A percentile compares a stretch with the other conserved stretches of the same genome.
phyloP scores from a whole-genome alignment of 75 land plant genomes.

The Pinus albicaulis region DNA sequence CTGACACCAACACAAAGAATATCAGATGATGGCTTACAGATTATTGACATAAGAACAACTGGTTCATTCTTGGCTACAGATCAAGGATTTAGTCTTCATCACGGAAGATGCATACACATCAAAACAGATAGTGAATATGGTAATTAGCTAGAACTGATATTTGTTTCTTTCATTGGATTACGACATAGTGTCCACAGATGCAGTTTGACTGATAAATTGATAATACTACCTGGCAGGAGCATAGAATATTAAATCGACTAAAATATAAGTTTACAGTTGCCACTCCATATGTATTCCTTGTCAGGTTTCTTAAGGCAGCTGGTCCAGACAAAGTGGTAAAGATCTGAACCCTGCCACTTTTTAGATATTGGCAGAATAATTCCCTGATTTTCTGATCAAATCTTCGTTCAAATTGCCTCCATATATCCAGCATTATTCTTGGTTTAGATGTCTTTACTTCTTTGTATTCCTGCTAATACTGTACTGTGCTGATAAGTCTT shows the following conservation, averaged over 20 bases:
- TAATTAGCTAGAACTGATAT: not conserved
- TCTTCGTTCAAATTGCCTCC: conserved; percentile 11
- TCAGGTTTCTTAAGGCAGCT: conserved; percentile 80
- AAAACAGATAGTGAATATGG: conserved; percentile 73
- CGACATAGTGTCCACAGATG: not conserved
- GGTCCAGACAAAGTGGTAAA: conserved; percentile 50
- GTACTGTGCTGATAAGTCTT: no score
- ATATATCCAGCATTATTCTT: conserved; percentile 60
- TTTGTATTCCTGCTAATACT: conserved; percentile 24
- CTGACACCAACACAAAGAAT: no score
- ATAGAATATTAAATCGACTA: conserved; percentile 61
- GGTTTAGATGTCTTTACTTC: conserved; percentile 70
- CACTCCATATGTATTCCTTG: conserved; percentile 81
- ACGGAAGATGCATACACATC: conserved; percentile 66
- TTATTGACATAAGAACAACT: not conserved
- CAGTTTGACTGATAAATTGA: not conserved
- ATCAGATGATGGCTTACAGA: no score
- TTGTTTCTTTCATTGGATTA: not conserved
- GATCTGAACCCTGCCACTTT: not conserved
- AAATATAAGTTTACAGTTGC: conserved; percentile 84
- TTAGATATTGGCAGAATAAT: not conserved
- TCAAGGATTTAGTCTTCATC: conserved; percentile 68
- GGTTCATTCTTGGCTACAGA: conserved; percentile 22
- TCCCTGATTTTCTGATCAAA: not conserved
- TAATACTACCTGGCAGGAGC: conserved; percentile 30